phyloP scores from a whole-genome alignment of 2,329 filamentous ascomycete genomes.

The Aspergillus texensis region DNA sequence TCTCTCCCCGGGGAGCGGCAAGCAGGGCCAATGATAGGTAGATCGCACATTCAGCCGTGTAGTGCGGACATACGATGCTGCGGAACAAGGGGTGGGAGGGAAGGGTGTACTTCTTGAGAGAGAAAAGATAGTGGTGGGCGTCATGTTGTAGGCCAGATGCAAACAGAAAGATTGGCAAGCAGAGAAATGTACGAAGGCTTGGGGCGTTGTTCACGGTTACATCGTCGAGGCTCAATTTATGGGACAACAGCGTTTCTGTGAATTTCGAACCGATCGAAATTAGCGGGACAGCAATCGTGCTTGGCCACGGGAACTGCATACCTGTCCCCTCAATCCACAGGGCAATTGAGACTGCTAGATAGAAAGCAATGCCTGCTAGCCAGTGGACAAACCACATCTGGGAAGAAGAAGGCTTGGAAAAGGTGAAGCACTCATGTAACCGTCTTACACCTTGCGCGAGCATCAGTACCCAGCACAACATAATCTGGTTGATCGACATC shows the following conservation, averaged over 20 bases:
- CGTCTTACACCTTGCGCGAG: constrained; percentile 73
- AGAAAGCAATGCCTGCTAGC: constrained; percentile 76
- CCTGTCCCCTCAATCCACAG: constrained; percentile 83
- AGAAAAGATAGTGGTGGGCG: constrained; percentile 70
- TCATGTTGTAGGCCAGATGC: constrained; percentile 75
- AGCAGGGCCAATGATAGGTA: constrained; percentile 78
- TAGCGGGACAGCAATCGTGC: background rate
- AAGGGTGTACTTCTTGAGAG: constrained; percentile 79
- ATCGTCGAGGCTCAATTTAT: constrained; percentile 38
- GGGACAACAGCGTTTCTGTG: constrained; percentile 36
- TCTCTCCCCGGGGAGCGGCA: constrained; percentile 67
- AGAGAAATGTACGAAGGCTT: constrained; percentile 56
- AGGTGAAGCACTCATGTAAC: constrained; percentile 70
- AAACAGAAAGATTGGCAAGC: constrained; percentile 66
- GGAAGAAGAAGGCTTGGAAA: constrained; percentile 69
- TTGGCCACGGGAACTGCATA: constrained; percentile 44
- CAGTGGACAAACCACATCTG: constrained; percentile 87
- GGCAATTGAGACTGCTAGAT: constrained; percentile 70
- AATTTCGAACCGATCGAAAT: background rate
- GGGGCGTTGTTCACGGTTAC: constrained; percentile 44
- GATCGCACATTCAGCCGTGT: constrained; percentile 82
- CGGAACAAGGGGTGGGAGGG: constrained; percentile 74
- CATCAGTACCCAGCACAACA: constrained; percentile 72
- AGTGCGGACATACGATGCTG: constrained; percentile 81
- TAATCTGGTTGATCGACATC: constrained; percentile 66